Evolutionary conservation across 805 yeast species (phyloP), one percentile per base, ranked within the genome.

Genomic region (Schwanniomyces pseudopolymorphus): DNA sequence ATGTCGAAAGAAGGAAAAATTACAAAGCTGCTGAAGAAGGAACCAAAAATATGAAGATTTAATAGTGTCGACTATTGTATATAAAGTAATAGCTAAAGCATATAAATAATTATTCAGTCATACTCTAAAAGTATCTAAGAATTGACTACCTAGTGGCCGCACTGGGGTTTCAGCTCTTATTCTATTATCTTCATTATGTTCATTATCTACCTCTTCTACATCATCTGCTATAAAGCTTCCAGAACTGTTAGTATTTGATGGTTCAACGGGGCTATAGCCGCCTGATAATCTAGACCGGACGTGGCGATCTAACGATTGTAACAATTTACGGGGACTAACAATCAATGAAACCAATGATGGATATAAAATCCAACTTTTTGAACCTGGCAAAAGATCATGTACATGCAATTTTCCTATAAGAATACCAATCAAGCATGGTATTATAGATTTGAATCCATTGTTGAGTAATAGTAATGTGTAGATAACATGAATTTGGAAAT

Each of bases 1-100:
- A 87, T 61, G 92, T 88, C 8, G 87, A 85, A 59, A 78, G 88
- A 67, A 80, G 91, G 64, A 85, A 72, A 66, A 70, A 56, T 59
- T 69, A 42, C 74, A 75, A 44, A 52, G 67, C 66, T 42, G 69
- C 69, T 9, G 68, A 74, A 22, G 70, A 69, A 54, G 68, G 63
- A 38, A 55, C 74, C 20, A 58, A 57, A 48, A 55, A 61, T 44
- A 55, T 57, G 42, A 58, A 55, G 27, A 55, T 60, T 40, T 53
- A 20, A 20, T 17, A 9, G 20, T 17, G 21, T 27, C 24, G 17
- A 27, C 24, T 22, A 38, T 38, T n/a, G n/a, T 36, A 19, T 19
- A 20, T 36, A 20, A 20, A 36, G 3, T 21, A 36, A 19, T 36
- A 36, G 5, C 7, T 31, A 31, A 31, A 31, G 35, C 35, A 31